Evolutionary conservation across 129 eudicot genomes (phyloP).

Genomic region (Tagetes erecta): DNA sequence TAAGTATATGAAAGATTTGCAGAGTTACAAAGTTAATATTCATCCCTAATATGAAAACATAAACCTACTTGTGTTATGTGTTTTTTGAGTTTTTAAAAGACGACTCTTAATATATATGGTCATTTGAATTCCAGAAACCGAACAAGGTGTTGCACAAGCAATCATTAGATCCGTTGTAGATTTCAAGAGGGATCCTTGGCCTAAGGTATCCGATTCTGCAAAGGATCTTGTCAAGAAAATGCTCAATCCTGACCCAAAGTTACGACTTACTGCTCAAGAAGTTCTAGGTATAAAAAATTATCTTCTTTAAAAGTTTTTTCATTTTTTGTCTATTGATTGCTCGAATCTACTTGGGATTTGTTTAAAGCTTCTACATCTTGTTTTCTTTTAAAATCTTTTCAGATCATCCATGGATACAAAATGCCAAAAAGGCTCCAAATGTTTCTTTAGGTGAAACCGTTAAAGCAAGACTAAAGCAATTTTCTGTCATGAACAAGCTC

Average conservation of each 20-base stretch:
- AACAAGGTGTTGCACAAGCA: slow-evolving; percentile 90
- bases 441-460: slow-evolving; percentile 93
- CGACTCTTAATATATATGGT: background rate
- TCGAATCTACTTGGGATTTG: background rate
- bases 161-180: slow-evolving; percentile 73
- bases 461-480: slow-evolving; percentile 88
- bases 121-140: slow-evolving; percentile 52
- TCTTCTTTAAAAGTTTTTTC: background rate
- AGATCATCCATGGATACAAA: slow-evolving; percentile 97
- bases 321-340: background rate
- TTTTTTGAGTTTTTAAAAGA: background rate
- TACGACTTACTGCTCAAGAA: slow-evolving; percentile 76
- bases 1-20: background rate
- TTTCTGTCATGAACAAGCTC: slow-evolving; percentile 93
- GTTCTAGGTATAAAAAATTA: slow-evolving; percentile 51
- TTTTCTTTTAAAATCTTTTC: slow-evolving; percentile 19
- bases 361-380: background rate
- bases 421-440: slow-evolving; percentile 93
- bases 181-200: slow-evolving; percentile 87
- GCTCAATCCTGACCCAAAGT: slow-evolving; percentile 81
- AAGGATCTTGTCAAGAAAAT: slow-evolving; percentile 77
- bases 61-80: background rate
- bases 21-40: background rate
- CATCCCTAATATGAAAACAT: background rate
- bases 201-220: slow-evolving; percentile 75